Conservation (phyloP, 495 filamentous ascomycete genomes). For the Podospora pseudopauciseta region DNA sequence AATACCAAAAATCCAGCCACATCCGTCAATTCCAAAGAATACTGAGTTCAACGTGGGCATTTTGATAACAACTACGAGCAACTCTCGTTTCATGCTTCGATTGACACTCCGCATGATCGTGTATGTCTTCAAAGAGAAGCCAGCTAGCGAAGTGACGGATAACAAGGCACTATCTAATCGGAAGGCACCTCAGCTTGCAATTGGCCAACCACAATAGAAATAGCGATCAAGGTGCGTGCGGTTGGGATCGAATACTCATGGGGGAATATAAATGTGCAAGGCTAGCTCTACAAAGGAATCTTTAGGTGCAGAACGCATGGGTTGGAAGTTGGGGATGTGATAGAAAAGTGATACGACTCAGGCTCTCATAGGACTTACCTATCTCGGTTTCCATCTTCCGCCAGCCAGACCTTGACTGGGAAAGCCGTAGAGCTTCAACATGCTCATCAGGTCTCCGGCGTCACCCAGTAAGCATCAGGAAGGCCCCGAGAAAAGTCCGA, state of each 20-base stretch:
- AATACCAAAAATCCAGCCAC: conserved; percentile 9
- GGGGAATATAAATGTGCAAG: neutral
- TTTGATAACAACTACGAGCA: neutral
- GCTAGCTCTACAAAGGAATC: neutral
- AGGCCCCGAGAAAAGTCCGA: neutral
- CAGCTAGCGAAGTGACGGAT: neutral
- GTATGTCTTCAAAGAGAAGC: neutral
- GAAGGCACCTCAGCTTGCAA: neutral
- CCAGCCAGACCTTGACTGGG: neutral
- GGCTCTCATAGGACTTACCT: neutral
- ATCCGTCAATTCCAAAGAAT: neutral
- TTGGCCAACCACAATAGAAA: neutral
- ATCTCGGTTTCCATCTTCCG: neutral
- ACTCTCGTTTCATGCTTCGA: neutral
- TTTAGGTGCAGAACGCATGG: neutral
- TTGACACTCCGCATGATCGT: neutral
- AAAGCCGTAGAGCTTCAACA: no score
- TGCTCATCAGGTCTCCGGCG: no score
- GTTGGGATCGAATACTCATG: neutral
- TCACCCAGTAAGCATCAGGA: neutral
- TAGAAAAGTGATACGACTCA: neutral
- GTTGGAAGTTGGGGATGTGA: neutral
- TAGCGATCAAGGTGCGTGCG: neutral
- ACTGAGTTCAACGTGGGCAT: neutral
- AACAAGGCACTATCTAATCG: neutral